These are phyloP conservation scores for Tuber microsphaerosporum DNA, from an alignment of 495 filamentous ascomycete species.

Conservation along the genomic window DNA sequence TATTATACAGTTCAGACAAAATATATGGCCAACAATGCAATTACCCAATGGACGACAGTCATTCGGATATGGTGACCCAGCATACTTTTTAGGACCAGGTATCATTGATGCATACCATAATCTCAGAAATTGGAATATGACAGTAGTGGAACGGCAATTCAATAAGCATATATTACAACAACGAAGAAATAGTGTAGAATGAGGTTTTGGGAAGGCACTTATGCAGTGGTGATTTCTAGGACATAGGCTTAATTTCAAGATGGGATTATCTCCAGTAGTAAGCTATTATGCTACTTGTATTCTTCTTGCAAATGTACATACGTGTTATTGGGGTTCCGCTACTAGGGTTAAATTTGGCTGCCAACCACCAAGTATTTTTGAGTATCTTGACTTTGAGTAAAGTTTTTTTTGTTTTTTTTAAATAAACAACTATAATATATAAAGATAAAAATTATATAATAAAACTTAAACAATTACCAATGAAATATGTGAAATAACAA, in stretches of 20 bases:
- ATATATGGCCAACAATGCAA: neutral
- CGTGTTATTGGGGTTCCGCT: neutral
- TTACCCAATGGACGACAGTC: neutral
- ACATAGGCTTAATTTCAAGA: neutral
- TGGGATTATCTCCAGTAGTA: neutral
- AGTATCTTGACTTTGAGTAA: neutral
- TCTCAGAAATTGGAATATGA: neutral
- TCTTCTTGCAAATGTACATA: slow-evolving; percentile 2
- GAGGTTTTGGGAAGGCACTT: neutral
- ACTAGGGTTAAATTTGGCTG: neutral
- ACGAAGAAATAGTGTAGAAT: neutral
- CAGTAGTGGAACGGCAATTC: neutral
- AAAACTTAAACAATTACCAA: neutral
- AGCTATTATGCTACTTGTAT: neutral
- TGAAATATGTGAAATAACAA: neutral
- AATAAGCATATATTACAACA: neutral
- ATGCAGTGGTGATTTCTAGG: neutral
- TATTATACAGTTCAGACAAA: neutral
- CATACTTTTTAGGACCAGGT: neutral
- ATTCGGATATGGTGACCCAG: neutral
- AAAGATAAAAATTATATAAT: neutral
- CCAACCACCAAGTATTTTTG: neutral
- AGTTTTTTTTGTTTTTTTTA: neutral
- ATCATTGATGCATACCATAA: neutral
- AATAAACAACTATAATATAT: neutral